Percentiles rank a stretch among this genome's conserved stretches.
phyloP scores from a whole-genome alignment of 1,284 basidiomycete species.

The Cryptococcus sp. region DNA sequence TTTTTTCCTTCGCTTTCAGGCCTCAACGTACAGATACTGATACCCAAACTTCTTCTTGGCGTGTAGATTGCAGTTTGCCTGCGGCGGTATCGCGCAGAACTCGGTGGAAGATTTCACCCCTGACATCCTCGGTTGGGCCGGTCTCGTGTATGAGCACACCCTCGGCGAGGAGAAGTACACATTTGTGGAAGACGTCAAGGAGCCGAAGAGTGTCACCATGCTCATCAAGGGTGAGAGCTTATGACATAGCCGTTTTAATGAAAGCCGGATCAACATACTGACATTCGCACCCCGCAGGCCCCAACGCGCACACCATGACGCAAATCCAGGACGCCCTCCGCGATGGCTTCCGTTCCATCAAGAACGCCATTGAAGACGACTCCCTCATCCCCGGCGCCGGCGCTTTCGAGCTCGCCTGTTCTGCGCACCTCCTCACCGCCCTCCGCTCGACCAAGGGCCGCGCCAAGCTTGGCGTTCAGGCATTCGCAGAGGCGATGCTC shows the following conservation, averaged over 20 bases:
- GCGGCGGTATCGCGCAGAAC: constrained; percentile 94
- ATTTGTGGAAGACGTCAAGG: constrained; percentile 93
- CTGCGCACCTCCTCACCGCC: constrained; percentile 69
- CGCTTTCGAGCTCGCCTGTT: constrained; percentile 94
- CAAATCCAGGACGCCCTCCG: constrained; percentile 97
- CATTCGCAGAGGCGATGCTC: constrained; percentile 91
- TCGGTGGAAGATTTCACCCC: constrained; percentile 94
- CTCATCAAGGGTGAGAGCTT: constrained; percentile 75
- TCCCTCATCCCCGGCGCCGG: constrained; percentile 89
- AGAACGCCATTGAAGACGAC: constrained; percentile 93
- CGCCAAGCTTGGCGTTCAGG: constrained; percentile 94
- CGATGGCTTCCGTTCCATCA: constrained; percentile 92
- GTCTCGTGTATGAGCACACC: constrained; percentile 98
- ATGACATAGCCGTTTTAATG: background rate
- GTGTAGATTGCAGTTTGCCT: constrained; percentile 78
- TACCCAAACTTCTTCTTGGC: too few relatives aligned
- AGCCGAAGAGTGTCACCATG: constrained; percentile 94
- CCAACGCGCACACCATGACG: constrained; percentile 91
- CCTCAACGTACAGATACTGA: too few relatives aligned
- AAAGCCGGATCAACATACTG: background rate
- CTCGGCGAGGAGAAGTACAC: constrained; percentile 99
- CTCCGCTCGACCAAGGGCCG: constrained; percentile 94
- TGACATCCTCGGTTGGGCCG: constrained; percentile 91
- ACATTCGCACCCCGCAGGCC: constrained; percentile 52
- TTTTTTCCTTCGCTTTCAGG: too few relatives aligned